Conservation (phyloP, 2,329 filamentous ascomycete species). For the Epichloe gansuensis region DNA sequence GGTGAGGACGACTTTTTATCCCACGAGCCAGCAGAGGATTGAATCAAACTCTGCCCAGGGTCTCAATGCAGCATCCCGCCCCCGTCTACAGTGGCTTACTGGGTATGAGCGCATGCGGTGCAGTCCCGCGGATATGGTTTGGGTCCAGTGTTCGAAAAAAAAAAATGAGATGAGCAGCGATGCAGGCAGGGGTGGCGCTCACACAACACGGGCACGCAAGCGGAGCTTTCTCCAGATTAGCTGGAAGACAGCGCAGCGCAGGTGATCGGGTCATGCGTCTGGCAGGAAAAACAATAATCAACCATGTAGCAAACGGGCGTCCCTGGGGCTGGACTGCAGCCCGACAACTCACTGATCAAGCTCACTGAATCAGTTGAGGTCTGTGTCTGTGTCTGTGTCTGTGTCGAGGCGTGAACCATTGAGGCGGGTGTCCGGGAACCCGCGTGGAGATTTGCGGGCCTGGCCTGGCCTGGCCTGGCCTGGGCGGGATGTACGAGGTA, state of each 20-base stretch:
- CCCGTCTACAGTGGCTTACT: neutral
- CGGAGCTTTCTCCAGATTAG: constrained; percentile 1
- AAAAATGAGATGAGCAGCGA: neutral
- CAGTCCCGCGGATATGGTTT: neutral
- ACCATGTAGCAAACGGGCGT: neutral
- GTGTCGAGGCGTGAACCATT: constrained; percentile 1
- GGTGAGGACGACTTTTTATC: constrained; percentile 7
- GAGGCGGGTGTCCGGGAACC: constrained; percentile 18
- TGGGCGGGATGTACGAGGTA: constrained; percentile 21
- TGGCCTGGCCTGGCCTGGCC: constrained; percentile 10
- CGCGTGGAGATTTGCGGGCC: constrained; percentile 8
- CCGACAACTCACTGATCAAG: neutral
- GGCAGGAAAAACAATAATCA: neutral
- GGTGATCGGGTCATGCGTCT: neutral
- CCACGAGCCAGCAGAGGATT: constrained; percentile 2
- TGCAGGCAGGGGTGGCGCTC: constrained; percentile 4
- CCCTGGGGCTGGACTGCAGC: neutral
- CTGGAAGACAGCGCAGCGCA: neutral
- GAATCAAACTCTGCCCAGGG: constrained; percentile 2
- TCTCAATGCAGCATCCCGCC: constrained; percentile 4
- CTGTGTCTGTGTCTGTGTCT: neutral
- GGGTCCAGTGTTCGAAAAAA: neutral
- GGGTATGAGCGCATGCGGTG: neutral
- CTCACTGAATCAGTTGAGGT: neutral
- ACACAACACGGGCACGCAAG: neutral